Percentiles rank a stretch among this genome's conserved stretches.
phyloP scores from a whole-genome alignment of 352 stramenopile genomes.

The Elongisporangium anandrum region DNA sequence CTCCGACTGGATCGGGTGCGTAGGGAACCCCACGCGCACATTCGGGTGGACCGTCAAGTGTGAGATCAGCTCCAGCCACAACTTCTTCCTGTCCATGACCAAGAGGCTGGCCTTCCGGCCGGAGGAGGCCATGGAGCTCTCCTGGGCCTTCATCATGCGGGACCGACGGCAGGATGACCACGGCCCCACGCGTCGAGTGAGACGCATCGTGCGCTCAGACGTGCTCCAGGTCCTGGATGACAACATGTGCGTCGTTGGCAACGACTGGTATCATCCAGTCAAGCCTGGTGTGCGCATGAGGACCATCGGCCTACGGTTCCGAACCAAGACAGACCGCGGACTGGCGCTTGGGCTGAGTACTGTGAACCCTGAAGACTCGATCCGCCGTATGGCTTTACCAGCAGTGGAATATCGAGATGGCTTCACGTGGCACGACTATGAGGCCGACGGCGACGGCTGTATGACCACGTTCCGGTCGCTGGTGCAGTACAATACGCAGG shows the following conservation, averaged over 20 bases:
- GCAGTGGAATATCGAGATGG: constrained; percentile 47
- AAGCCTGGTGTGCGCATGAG: constrained; percentile 42
- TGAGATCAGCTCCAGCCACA: background rate
- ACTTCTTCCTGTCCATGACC: background rate
- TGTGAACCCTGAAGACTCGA: constrained; percentile 31
- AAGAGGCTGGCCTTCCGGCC: background rate
- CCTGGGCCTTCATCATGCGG: background rate
- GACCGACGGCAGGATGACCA: background rate
- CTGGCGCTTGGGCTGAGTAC: constrained; percentile 42
- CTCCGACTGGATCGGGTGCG: background rate
- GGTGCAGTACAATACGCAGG: constrained; percentile 55
- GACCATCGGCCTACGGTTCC: constrained; percentile 42
- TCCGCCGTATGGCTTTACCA: constrained; percentile 20
- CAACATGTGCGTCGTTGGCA: constrained; percentile 37
- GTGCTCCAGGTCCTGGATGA: constrained; percentile 43
- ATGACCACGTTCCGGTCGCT: constrained; percentile 57
- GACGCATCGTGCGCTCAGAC: background rate
- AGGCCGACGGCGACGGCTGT: constrained; percentile 24
- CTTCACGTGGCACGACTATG: constrained; percentile 45
- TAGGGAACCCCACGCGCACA: background rate
- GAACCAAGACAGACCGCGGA: constrained; percentile 39
- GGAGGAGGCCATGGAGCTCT: background rate
- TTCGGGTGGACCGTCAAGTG: background rate
- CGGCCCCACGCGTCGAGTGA: background rate
- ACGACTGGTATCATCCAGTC: constrained; percentile 44